Percentiles rank a stretch among this genome's conserved stretches.
Evolutionary conservation across 331 rosid genomes (phyloP).

Genomic region (Acacia pycnantha): DNA sequence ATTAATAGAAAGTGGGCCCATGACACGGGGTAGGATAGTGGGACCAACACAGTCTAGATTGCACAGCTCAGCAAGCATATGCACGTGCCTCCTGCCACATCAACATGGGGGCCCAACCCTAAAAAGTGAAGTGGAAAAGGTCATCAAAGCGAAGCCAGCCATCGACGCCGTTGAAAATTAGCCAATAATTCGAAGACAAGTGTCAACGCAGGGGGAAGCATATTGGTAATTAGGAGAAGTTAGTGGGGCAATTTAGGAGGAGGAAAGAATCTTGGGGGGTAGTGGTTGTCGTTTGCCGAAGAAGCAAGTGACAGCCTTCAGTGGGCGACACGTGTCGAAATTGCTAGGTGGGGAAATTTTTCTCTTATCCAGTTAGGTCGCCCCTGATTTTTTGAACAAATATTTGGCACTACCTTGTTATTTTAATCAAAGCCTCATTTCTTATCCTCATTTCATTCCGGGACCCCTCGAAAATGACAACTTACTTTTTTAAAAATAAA

Average conservation of each 20-base stretch:
- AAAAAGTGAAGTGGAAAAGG: slow-evolving; percentile 1
- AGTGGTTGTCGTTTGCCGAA: neutral
- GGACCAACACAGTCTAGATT: neutral
- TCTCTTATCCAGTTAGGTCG: slow-evolving; percentile 8
- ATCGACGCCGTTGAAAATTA: neutral
- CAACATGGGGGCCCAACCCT: neutral
- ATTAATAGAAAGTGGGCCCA: neutral
- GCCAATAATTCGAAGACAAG: neutral
- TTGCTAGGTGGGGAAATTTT: neutral
- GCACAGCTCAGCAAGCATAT: neutral
- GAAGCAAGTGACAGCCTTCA: neutral
- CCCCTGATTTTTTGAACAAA: neutral
- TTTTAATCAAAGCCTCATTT: neutral
- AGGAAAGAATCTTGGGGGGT: neutral
- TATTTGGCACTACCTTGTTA: neutral
- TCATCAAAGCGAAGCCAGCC: neutral
- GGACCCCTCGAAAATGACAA: neutral
- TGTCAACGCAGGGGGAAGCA: neutral
- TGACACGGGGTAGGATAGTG: neutral
- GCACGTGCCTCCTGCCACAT: neutral
- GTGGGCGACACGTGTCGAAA: slow-evolving; percentile 10
- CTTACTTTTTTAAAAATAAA: neutral
- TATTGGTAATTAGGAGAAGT: neutral
- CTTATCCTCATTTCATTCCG: neutral
- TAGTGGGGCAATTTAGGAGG: neutral